Percentiles rank a stretch among this genome's conserved stretches.
Conservation (phyloP, 306 rosid genomes). For the Carpinus viminea region DNA sequence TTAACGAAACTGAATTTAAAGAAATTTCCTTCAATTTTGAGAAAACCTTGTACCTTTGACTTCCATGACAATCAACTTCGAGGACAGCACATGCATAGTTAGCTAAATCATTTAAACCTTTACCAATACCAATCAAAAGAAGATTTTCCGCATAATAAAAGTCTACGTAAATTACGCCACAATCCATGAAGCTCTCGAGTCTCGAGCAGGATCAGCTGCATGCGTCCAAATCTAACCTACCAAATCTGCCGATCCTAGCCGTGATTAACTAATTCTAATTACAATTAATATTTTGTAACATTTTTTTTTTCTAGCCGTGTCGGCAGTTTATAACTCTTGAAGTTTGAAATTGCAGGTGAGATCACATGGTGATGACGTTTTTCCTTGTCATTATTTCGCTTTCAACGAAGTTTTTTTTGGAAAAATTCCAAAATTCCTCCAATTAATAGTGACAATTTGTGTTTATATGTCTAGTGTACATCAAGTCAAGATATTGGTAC, state of each 20-base stretch:
- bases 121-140: no score
- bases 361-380: not conserved
- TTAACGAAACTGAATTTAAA: no score
- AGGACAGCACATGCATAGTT: not conserved
- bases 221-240: not conserved
- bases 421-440: no score
- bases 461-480: fast-evolving
- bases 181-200: not conserved
- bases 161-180: not conserved
- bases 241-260: not conserved
- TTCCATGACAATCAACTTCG: not conserved
- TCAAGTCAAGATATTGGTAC: no score
- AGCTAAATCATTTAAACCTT: not conserved
- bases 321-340: not conserved
- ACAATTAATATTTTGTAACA: not conserved
- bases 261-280: not conserved
- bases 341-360: not conserved
- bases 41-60: no score
- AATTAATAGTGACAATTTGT: no score
- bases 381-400: not conserved
- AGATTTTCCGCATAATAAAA: not conserved
- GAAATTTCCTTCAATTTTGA: no score
- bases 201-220: not conserved
- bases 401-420: no score
- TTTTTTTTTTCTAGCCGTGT: not conserved